Conservation (phyloP, 2,329 filamentous ascomycete species). For the Fusarium sororula region DNA sequence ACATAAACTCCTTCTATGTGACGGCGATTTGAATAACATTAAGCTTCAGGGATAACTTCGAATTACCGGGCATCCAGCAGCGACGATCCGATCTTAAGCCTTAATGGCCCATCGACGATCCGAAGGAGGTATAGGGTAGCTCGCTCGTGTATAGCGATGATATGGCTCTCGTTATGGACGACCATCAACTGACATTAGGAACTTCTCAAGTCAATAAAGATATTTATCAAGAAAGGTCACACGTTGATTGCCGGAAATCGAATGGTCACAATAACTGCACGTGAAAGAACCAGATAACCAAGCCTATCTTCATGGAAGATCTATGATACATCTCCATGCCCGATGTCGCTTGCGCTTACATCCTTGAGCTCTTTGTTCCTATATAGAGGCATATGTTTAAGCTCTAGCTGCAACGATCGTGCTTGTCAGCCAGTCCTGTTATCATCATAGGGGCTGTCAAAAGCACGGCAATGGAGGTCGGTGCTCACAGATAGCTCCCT, state of each 20-base stretch:
- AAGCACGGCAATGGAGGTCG: neutral
- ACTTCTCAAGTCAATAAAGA: too few species aligned
- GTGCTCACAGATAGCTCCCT: neutral
- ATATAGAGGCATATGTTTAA: neutral
- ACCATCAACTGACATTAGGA: neutral
- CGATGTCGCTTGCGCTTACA: neutral
- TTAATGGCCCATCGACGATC: neutral
- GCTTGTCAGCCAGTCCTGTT: neutral
- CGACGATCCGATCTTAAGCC: neutral
- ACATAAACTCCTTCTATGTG: neutral
- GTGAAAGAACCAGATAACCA: neutral
- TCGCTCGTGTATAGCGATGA: neutral
- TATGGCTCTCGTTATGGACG: neutral
- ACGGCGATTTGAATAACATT: neutral
- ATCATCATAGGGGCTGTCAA: neutral
- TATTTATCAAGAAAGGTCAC: accelerated
- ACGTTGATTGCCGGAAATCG: too few species aligned
- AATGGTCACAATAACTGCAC: neutral
- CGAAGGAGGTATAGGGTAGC: neutral
- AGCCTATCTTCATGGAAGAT: neutral
- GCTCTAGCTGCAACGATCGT: neutral
- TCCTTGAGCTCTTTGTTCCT: neutral
- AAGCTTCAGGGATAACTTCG: neutral
- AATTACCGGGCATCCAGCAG: neutral
- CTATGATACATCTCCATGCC: neutral